Evolutionary conservation across 768 basidiomycete genomes (phyloP).

Genomic region (Calocera viscosa): DNA sequence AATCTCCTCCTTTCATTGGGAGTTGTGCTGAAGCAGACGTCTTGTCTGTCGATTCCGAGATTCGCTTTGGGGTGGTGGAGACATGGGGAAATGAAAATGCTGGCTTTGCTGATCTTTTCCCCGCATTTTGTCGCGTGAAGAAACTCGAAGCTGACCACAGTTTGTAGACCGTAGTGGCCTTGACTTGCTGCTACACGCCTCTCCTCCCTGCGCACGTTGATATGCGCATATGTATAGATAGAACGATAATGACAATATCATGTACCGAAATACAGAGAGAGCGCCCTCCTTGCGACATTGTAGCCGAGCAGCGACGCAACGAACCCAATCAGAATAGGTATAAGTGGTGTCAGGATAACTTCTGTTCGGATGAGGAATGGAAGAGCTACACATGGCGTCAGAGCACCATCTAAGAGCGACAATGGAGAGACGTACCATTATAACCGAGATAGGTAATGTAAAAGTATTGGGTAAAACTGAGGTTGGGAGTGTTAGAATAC

Average conservation of each 20-base stretch:
- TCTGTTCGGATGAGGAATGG: slow-evolving; percentile 88
- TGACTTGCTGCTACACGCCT: neutral
- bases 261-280: slow-evolving; percentile 64
- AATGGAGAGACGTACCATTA: slow-evolving; percentile 42
- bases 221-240: neutral
- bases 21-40: neutral
- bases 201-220: neutral
- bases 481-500: no score
- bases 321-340: slow-evolving; percentile 78
- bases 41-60: neutral
- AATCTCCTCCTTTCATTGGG: slow-evolving; percentile 1
- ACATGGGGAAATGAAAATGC: neutral
- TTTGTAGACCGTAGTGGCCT: neutral
- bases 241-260: slow-evolving; percentile 14
- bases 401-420: neutral
- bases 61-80: neutral
- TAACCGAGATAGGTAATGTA: slow-evolving; percentile 85
- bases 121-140: neutral
- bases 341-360: slow-evolving; percentile 76
- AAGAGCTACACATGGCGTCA: slow-evolving; percentile 42
- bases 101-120: slow-evolving; percentile 4
- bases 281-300: slow-evolving; percentile 75
- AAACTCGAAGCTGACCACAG: neutral
- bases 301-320: slow-evolving; percentile 79
- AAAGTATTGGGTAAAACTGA: slow-evolving; percentile 76